phyloP scores from a whole-genome alignment of 1,284 basidiomycete genomes.

The Trametes hirsuta region DNA sequence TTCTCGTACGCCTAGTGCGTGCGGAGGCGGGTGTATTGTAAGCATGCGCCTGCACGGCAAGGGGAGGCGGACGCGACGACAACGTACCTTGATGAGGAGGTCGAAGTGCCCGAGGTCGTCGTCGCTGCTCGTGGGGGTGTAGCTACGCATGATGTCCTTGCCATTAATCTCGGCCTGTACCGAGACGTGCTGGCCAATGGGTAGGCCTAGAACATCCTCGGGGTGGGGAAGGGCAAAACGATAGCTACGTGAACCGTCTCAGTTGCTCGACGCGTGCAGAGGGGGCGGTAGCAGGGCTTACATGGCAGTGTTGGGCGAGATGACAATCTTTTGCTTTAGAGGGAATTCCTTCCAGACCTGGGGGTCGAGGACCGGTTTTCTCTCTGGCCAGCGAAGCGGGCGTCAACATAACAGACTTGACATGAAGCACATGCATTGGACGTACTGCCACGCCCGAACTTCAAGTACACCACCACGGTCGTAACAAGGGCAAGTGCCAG shows the following conservation, averaged over 20 bases:
- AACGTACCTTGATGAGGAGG: constrained; percentile 88
- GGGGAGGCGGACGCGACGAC: not conserved
- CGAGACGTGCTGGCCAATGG: constrained; percentile 96
- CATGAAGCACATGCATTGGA: constrained; percentile 19
- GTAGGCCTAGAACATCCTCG: constrained; percentile 85
- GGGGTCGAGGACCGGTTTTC: constrained; percentile 73
- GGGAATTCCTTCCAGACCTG: constrained; percentile 83
- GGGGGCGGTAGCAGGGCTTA: constrained; percentile 43
- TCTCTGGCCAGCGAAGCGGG: constrained; percentile 41
- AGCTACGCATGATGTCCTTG: constrained; percentile 89
- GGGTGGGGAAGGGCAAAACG: constrained; percentile 82
- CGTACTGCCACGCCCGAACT: constrained; percentile 45
- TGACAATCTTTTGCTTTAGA: constrained; percentile 78
- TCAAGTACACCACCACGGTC: constrained; percentile 45
- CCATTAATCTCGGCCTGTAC: constrained; percentile 90
- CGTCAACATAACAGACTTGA: constrained; percentile 2
- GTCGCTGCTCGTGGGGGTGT: constrained; percentile 94
- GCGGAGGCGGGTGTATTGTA: constrained; percentile 5
- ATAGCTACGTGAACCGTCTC: constrained; percentile 59
- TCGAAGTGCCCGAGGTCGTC: constrained; percentile 94
- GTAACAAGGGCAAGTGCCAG: constrained; percentile 41
- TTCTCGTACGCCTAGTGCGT: constrained; percentile 85
- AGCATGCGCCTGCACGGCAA: not conserved
- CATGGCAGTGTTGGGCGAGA: constrained; percentile 97
- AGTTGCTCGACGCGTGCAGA: constrained; percentile 1